Evolutionary conservation across 2,329 filamentous ascomycete species (phyloP).

Genomic region (Drechslera avenae): DNA sequence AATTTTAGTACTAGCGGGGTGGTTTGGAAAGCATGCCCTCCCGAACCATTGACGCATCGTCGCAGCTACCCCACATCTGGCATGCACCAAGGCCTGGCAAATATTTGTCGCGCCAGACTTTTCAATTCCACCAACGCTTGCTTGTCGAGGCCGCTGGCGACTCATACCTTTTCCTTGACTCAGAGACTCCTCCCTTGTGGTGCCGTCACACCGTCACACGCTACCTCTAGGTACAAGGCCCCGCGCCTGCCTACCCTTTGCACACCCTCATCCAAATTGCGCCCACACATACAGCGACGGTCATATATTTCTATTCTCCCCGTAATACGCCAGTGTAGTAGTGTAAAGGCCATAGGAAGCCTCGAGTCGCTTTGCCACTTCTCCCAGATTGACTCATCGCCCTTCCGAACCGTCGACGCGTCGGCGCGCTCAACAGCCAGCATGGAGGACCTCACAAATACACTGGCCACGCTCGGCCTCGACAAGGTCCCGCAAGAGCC

Average conservation of each 20-base stretch:
- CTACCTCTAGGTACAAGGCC: not conserved
- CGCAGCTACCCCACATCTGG: constrained; percentile 32
- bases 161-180: constrained; percentile 39
- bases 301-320: constrained; percentile 8
- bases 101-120: constrained; percentile 22
- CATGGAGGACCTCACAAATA: constrained; percentile 47
- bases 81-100: constrained; percentile 32
- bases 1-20: constrained; percentile 35
- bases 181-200: constrained; percentile 13
- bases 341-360: not conserved
- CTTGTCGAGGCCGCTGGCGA: constrained; percentile 43
- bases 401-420: constrained; percentile 34
- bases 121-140: constrained; percentile 32
- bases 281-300: constrained; percentile 10
- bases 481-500: constrained; percentile 47
- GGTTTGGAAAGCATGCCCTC: constrained; percentile 18
- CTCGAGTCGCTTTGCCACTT: constrained; percentile 13
- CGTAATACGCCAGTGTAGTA: constrained; percentile 2
- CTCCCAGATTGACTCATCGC: constrained; percentile 22
- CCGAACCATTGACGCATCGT: constrained; percentile 34
- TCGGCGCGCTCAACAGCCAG: constrained; percentile 26
- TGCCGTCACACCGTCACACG: constrained; percentile 13
- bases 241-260: constrained; percentile 3
- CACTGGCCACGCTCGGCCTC: constrained; percentile 47
- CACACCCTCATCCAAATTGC: constrained; percentile 7